Evolutionary conservation across 2,329 filamentous ascomycete genomes (phyloP).

Genomic region (Fusarium denticulatum): DNA sequence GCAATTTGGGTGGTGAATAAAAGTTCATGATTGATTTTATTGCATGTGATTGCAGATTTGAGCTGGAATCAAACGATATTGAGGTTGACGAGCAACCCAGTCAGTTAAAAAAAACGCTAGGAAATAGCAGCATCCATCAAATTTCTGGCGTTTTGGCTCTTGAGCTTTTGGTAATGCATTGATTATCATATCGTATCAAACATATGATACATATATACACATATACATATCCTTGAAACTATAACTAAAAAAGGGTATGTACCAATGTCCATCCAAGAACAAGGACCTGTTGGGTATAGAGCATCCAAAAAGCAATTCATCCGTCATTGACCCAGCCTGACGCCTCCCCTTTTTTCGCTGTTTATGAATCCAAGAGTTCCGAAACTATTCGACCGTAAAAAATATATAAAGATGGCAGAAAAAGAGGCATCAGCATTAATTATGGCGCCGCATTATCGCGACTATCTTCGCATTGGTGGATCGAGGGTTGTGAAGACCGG

Average conservation of each 20-base stretch:
- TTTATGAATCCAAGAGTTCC: slow-evolving; percentile 25
- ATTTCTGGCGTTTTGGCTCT: slow-evolving; percentile 1
- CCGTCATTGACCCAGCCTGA: slow-evolving; percentile 31
- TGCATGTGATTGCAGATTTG: not conserved
- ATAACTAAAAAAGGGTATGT: slow-evolving; percentile 27
- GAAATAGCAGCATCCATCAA: not conserved
- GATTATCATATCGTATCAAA: slow-evolving; percentile 10
- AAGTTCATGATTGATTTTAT: not conserved
- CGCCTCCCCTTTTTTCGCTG: slow-evolving; percentile 32
- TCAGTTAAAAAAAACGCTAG: not conserved
- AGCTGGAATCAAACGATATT: not conserved
- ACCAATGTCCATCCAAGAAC: slow-evolving; percentile 30
- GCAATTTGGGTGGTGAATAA: slow-evolving; percentile 55
- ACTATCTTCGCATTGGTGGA: slow-evolving; percentile 45
- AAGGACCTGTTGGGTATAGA: slow-evolving; percentile 38
- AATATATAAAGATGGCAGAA: slow-evolving; percentile 11
- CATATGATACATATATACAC: slow-evolving; percentile 2
- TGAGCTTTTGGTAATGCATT: slow-evolving; percentile 24
- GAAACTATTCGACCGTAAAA: slow-evolving; percentile 16
- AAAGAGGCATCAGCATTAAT: slow-evolving; percentile 33
- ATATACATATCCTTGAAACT: slow-evolving; percentile 13
- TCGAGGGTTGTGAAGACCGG: slow-evolving; percentile 46
- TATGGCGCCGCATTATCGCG: slow-evolving; percentile 16
- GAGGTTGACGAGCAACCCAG: not conserved
- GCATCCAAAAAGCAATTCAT: slow-evolving; percentile 26